Evolutionary conservation across 108 stramenopile species (phyloP).

Genomic region (Nannochloropsis oceanica): DNA sequence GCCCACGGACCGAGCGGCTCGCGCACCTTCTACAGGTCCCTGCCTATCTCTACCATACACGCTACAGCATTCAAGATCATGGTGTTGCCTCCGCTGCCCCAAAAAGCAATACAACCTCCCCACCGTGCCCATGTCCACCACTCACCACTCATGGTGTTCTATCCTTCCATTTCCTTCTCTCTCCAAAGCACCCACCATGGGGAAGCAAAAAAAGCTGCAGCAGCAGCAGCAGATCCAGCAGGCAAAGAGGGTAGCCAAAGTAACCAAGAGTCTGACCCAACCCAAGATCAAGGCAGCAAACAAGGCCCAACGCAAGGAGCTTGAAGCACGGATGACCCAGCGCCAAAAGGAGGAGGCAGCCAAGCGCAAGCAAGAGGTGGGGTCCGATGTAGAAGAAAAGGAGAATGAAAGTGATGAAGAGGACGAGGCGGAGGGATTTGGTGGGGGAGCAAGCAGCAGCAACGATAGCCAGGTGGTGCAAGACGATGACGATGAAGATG

Average conservation of each 20-base stretch:
- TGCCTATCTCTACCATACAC: no score
- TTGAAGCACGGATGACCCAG: neutral
- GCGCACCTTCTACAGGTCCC: no score
- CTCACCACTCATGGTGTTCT: no score
- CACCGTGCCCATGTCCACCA: no score
- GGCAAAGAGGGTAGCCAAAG: neutral
- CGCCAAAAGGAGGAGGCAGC: neutral
- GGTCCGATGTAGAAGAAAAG: constrained; percentile 3
- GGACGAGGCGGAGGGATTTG: neutral
- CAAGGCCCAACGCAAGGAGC: neutral
- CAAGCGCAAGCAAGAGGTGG: neutral
- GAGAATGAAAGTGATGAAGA: constrained; percentile 6
- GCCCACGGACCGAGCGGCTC: no score
- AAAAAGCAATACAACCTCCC: no score
- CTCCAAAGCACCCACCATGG: neutral
- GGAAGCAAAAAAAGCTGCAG: neutral
- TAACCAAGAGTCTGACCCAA: neutral
- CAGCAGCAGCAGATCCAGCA: neutral
- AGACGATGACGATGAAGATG: neutral
- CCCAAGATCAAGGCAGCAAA: neutral
- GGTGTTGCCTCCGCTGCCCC: no score
- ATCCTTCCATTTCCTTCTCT: no score
- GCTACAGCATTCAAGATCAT: no score
- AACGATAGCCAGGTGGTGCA: neutral
- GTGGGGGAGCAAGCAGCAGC: neutral